Evolutionary conservation across 306 rosid genomes (phyloP).

Genomic region (Sindora glabra): DNA sequence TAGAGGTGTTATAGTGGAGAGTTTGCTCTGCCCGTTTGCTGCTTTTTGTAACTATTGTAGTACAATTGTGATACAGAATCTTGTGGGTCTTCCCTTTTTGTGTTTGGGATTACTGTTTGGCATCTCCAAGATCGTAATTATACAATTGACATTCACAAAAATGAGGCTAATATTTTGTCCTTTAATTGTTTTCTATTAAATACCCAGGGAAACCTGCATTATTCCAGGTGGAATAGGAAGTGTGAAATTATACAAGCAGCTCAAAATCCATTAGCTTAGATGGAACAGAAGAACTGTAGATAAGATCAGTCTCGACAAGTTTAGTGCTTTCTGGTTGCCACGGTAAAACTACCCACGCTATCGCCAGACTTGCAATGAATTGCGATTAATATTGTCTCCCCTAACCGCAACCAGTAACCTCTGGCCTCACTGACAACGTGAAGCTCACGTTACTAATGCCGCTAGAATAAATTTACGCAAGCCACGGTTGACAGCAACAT

Average conservation of each 20-base stretch:
- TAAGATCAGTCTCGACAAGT: too few species aligned
- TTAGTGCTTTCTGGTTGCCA: too few species aligned
- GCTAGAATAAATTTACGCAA: too few species aligned
- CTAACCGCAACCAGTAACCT: too few species aligned
- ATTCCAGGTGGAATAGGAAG: background rate
- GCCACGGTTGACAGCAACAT: too few species aligned
- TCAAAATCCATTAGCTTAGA: background rate
- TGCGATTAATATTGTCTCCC: too few species aligned
- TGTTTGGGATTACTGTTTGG: background rate
- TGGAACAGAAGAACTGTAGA: background rate
- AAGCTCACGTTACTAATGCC: too few species aligned
- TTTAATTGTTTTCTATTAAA: background rate
- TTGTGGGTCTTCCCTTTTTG: background rate
- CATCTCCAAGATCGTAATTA: conserved; percentile 12
- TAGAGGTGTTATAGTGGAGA: background rate
- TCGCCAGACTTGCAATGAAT: too few species aligned
- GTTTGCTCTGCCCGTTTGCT: background rate
- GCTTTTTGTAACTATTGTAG: conserved; percentile 14
- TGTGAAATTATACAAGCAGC: conserved; percentile 1
- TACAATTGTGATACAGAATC: conserved; percentile 12
- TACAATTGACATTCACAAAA: conserved; percentile 9
- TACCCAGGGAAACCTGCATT: too few species aligned
- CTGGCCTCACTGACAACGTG: too few species aligned
- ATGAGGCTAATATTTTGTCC: background rate
- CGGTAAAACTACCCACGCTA: too few species aligned